Evolutionary conservation across 2,329 filamentous ascomycete genomes (phyloP).

Genomic region (Cadophora luteo-olivacea): DNA sequence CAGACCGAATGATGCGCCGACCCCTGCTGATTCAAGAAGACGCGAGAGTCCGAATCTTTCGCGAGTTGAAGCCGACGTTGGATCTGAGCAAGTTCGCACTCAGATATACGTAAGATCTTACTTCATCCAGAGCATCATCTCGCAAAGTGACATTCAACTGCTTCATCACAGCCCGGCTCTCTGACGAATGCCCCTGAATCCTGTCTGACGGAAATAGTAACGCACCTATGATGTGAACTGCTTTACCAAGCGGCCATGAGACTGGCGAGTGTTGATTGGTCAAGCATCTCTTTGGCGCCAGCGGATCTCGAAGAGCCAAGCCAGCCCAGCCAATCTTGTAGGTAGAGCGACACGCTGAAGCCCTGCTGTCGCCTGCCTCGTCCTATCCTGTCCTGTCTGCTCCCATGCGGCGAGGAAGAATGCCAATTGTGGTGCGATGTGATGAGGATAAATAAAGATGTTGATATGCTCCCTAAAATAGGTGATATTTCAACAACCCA

Average conservation of each 20-base stretch:
- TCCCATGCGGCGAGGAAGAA: background rate
- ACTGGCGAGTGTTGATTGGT: background rate
- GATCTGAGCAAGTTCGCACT: background rate
- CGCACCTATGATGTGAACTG: background rate
- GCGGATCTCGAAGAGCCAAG: background rate
- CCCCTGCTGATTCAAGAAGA: no score
- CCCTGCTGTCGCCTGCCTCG: no score
- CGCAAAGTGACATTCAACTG: background rate
- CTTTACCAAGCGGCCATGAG: conserved; percentile 9
- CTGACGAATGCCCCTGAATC: background rate
- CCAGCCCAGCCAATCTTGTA: background rate
- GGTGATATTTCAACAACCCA: no score
- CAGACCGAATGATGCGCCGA: no score
- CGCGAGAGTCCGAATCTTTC: no score
- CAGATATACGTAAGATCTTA: background rate
- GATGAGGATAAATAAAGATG: conserved; percentile 5
- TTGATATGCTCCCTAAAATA: no score
- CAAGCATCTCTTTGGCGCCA: conserved; percentile 1
- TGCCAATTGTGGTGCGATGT: conserved; percentile 1
- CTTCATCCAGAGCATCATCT: background rate
- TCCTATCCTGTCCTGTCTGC: no score
- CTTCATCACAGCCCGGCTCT: background rate
- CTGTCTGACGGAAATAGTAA: background rate
- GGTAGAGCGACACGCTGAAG: conserved; percentile 12
- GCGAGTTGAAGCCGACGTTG: background rate